Conservation (phyloP, 495 filamentous ascomycete species). For the Aspergillus avenaceus region DNA sequence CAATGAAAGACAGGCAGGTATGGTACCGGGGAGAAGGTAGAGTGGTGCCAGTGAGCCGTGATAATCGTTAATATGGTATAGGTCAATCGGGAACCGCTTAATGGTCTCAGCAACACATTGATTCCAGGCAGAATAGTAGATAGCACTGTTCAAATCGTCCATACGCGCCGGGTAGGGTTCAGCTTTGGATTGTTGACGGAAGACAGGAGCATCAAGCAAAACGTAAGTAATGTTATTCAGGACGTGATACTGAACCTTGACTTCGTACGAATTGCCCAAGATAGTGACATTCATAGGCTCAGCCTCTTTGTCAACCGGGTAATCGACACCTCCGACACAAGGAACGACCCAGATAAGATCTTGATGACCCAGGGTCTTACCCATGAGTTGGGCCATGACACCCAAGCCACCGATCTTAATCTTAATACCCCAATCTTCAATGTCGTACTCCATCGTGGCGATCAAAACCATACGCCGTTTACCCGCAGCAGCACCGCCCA, state of each 20-base stretch:
- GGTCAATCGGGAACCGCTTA: constrained; percentile 56
- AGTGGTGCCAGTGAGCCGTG: constrained; percentile 69
- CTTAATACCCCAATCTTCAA: constrained; percentile 67
- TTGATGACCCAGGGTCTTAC: constrained; percentile 60
- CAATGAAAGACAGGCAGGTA: constrained; percentile 44
- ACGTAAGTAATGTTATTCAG: constrained; percentile 68
- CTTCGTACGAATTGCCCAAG: constrained; percentile 57
- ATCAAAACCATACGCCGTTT: constrained; percentile 56
- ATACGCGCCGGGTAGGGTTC: constrained; percentile 69
- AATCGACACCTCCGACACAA: constrained; percentile 63
- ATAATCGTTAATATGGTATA: constrained; percentile 81
- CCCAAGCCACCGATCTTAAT: constrained; percentile 71
- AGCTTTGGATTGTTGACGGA: constrained; percentile 60
- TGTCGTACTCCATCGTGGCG: constrained; percentile 70
- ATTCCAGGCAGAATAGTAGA: constrained; percentile 73
- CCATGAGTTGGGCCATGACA: constrained; percentile 69
- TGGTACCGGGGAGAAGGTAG: constrained; percentile 59
- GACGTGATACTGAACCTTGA: constrained; percentile 61
- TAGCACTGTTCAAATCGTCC: constrained; percentile 67
- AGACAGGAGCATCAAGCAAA: constrained; percentile 64
- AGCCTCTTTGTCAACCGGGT: constrained; percentile 54
- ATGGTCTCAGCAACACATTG: constrained; percentile 62
- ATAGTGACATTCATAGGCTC: constrained; percentile 63
- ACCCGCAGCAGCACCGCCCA: constrained; percentile 34
- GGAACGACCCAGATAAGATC: constrained; percentile 72